A percentile compares a stretch with the other conserved stretches of the same genome.
Conservation (phyloP, 1,284 basidiomycete species). For the Amylostereum areolatum region DNA sequence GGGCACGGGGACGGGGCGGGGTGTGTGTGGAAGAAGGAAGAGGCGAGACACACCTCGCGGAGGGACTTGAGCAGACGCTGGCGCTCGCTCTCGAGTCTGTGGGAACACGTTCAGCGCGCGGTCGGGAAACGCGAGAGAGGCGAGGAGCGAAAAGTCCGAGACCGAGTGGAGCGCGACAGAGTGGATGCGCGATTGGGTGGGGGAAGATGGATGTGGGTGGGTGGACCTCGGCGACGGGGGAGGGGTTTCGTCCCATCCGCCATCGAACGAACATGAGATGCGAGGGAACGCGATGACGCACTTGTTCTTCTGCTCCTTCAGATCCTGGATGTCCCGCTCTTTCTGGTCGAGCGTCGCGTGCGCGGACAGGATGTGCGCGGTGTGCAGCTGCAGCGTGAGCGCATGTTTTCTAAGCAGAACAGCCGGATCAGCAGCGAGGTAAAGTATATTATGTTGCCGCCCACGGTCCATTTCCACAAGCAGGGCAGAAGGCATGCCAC, state of each 20-base stretch:
- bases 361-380: slow-evolving; percentile 78
- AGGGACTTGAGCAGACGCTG: slow-evolving; percentile 56
- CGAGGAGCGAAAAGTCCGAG: no score
- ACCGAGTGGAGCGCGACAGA: no score
- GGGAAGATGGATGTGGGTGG: no score
- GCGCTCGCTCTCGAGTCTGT: slow-evolving; percentile 70
- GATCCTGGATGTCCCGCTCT: slow-evolving; percentile 67
- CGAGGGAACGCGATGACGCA: slow-evolving; percentile 26
- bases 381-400: slow-evolving; percentile 72
- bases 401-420: slow-evolving; percentile 61
- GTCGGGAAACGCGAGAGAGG: no score
- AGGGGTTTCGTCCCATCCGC: no score
- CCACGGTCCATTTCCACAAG: no score
- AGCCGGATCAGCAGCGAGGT: background rate
- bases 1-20: background rate
- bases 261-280: no score
- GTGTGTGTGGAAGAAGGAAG: background rate
- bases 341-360: slow-evolving; percentile 72
- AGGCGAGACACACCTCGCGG: slow-evolving; percentile 43
- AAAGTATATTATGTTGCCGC: no score
- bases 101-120: slow-evolving; percentile 2
- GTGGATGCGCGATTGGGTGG: no score
- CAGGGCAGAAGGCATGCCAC: no score
- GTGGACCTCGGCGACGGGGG: no score
- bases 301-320: slow-evolving; percentile 78